Percentiles rank a stretch among this genome's conserved stretches.
Evolutionary conservation across 2,329 filamentous ascomycete genomes (phyloP).

Genomic region (Nothopassalora personata): DNA sequence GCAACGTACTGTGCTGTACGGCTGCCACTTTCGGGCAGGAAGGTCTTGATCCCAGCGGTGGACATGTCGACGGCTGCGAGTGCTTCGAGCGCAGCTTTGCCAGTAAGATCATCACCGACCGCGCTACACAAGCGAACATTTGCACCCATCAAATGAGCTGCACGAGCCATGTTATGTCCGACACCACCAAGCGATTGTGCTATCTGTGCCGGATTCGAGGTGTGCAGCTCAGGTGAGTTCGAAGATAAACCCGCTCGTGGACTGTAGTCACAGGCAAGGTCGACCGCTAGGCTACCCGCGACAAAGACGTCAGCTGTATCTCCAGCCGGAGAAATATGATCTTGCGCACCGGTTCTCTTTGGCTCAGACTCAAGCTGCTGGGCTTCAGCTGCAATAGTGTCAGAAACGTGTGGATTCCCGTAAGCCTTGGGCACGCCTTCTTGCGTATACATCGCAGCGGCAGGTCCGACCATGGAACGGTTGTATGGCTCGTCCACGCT

Average conservation of each 20-base stretch:
- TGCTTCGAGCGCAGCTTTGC: slow-evolving; percentile 63
- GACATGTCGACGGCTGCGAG: slow-evolving; percentile 62
- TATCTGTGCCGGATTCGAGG: slow-evolving; percentile 80
- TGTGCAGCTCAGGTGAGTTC: slow-evolving; percentile 55
- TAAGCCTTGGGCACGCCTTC: slow-evolving; percentile 10
- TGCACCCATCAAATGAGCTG: slow-evolving; percentile 65
- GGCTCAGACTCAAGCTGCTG: background rate
- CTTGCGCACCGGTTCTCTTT: background rate
- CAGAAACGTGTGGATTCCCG: background rate
- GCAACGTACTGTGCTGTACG: slow-evolving; percentile 89
- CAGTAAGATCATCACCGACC: slow-evolving; percentile 73
- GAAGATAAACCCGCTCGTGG: slow-evolving; percentile 33
- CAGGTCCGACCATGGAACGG: slow-evolving; percentile 10
- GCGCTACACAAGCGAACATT: slow-evolving; percentile 71
- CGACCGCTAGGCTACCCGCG: slow-evolving; percentile 74
- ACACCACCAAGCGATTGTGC: slow-evolving; percentile 83
- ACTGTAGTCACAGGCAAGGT: slow-evolving; percentile 23
- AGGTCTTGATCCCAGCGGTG: slow-evolving; percentile 54
- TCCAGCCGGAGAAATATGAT: background rate
- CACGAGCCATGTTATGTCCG: slow-evolving; percentile 83
- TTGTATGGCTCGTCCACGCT: background rate
- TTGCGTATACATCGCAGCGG: slow-evolving; percentile 12
- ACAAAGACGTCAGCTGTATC: slow-evolving; percentile 65
- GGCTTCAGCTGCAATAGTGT: background rate
- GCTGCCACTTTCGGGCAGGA: slow-evolving; percentile 40